Evolutionary conservation across 768 basidiomycete genomes (phyloP).

Genomic region (Lactarius hengduanensis): DNA sequence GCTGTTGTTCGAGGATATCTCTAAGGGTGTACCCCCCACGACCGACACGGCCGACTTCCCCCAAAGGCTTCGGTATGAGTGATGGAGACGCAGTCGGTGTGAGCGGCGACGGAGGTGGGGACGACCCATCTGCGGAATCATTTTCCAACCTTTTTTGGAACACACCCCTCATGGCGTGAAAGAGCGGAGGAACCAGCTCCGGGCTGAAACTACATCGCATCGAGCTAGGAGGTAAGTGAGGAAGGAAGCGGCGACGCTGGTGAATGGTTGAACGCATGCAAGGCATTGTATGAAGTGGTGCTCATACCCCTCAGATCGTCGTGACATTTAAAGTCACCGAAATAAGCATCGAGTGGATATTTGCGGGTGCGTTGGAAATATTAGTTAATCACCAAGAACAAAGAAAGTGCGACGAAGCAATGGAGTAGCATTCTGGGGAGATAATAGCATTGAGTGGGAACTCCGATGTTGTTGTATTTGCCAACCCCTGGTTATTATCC

Average conservation of each 20-base stretch:
- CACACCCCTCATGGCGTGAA: background rate
- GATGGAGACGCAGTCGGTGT: background rate
- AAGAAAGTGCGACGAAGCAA: no score
- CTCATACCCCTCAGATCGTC: no score
- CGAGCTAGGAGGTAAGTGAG: background rate
- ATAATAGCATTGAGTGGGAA: no score
- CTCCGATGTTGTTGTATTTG: no score
- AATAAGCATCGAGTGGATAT: no score
- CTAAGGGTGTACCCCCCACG: background rate
- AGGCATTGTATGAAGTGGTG: background rate
- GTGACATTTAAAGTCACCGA: no score
- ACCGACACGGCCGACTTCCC: background rate
- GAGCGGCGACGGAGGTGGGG: background rate
- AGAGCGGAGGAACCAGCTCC: background rate
- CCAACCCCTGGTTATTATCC: no score
- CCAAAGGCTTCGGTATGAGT: constrained; percentile 3
- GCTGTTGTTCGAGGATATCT: background rate
- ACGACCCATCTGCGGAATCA: background rate
- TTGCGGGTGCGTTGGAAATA: no score
- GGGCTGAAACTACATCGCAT: background rate
- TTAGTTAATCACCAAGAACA: no score
- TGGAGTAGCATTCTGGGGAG: no score
- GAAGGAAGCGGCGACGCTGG: constrained; percentile 1
- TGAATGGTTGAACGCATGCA: background rate
- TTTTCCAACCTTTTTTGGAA: background rate